phyloP scores from a whole-genome alignment of 106 monocot species.

The Vanilla planifolia region DNA sequence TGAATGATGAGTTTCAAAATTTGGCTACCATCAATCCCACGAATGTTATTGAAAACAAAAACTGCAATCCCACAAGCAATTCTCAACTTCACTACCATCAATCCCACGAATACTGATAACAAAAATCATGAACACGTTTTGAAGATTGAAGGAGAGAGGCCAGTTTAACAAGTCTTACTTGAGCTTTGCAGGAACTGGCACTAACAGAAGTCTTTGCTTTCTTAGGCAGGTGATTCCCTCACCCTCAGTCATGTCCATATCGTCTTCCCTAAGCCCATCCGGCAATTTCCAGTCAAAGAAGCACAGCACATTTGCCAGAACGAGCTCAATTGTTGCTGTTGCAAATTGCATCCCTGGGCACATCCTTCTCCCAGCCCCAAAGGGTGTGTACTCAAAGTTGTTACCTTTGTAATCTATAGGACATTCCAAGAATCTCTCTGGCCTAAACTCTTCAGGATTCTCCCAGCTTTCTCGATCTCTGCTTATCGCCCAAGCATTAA shows the following conservation, averaged over 20 bases:
- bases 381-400: background rate
- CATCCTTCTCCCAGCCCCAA: background rate
- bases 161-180: too few species aligned
- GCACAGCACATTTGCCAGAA: background rate
- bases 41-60: too few species aligned
- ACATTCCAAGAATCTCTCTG: background rate
- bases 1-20: too few species aligned
- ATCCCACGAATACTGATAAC: too few species aligned
- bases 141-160: too few species aligned
- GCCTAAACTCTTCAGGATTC: background rate
- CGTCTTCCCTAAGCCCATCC: background rate
- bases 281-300: background rate
- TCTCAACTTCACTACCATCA: too few species aligned
- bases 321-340: background rate
- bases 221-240: background rate
- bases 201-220: background rate
- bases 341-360: conserved; percentile 5
- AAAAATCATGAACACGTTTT: too few species aligned
- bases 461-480: background rate
- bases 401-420: background rate
- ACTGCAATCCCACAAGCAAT: too few species aligned
- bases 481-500: conserved; percentile 2
- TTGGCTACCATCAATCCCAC: too few species aligned
- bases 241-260: background rate
- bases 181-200: background rate